Percentiles rank a stretch among this genome's conserved stretches.
Conservation (phyloP, 805 yeast genomes). For the Torulaspora maleeae region DNA sequence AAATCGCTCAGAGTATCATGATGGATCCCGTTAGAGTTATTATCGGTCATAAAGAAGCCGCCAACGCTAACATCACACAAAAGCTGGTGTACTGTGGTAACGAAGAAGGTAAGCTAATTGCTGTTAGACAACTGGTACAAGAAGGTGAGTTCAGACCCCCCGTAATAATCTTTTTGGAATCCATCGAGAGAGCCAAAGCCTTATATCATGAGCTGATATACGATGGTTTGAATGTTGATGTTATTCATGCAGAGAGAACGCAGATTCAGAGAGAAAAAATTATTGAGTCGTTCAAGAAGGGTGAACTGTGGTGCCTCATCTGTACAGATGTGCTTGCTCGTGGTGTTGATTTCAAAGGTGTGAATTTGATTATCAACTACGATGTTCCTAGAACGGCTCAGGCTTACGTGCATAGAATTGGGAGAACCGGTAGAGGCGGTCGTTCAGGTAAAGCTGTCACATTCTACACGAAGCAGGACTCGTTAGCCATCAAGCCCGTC, state of each 20-base stretch:
- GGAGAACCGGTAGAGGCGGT: conserved; percentile 98
- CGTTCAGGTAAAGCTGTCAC: conserved; percentile 83
- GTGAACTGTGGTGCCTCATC: conserved; percentile 92
- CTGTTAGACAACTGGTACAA: conserved; percentile 81
- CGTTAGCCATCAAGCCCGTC: conserved; percentile 68
- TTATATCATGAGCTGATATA: conserved; percentile 87
- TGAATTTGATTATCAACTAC: conserved; percentile 88
- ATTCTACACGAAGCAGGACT: conserved; percentile 87
- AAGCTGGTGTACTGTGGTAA: conserved; percentile 80
- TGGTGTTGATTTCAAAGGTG: conserved; percentile 96
- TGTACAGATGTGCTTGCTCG: conserved; percentile 95
- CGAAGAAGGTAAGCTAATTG: conserved; percentile 92
- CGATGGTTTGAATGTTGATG: conserved; percentile 90
- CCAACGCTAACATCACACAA: conserved; percentile 78
- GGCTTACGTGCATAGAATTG: conserved; percentile 94
- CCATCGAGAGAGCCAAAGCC: conserved; percentile 91
- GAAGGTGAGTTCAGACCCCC: conserved; percentile 89
- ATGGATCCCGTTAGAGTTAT: conserved; percentile 76
- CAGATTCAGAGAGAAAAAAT: conserved; percentile 80
- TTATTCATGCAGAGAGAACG: conserved; percentile 91
- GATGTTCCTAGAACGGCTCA: conserved; percentile 94
- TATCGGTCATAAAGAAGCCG: conserved; percentile 92
- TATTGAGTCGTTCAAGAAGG: conserved; percentile 77
- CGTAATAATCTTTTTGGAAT: conserved; percentile 83
- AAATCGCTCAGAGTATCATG: conserved; percentile 82